phyloP scores from a whole-genome alignment of 495 filamentous ascomycete species.

The Penicillium antarcticum region DNA sequence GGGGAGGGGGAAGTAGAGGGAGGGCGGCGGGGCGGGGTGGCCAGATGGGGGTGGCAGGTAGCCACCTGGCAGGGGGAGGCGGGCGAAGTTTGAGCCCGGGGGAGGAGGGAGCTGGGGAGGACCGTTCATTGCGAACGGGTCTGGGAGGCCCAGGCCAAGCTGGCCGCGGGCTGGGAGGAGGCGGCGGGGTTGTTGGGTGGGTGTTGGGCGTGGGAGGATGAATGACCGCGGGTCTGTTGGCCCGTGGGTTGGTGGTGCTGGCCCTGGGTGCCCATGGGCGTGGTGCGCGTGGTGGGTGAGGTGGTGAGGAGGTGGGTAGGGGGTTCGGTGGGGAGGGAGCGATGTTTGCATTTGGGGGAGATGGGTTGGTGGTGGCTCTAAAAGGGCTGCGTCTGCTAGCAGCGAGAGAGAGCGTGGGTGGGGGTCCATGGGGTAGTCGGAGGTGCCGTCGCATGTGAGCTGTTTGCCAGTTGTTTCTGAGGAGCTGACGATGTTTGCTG shows the following conservation, averaged over 20 bases:
- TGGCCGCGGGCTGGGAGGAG: constrained; percentile 36
- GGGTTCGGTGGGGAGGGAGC: constrained; percentile 1
- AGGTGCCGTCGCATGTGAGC: constrained; percentile 1
- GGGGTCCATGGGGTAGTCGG: not conserved
- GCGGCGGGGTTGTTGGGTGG: constrained; percentile 36
- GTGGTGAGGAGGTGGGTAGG: constrained; percentile 18
- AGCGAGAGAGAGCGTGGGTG: constrained; percentile 25
- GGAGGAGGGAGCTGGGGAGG: constrained; percentile 42
- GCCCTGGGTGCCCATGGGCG: constrained; percentile 11
- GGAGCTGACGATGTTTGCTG: constrained; percentile 6
- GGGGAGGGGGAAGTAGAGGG: constrained; percentile 20
- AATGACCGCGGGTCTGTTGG: constrained; percentile 39
- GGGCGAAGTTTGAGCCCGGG: constrained; percentile 38
- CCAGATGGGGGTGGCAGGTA: constrained; percentile 26
- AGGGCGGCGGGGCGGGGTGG: constrained; percentile 16
- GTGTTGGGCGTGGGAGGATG: constrained; percentile 38
- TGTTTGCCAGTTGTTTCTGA: not conserved
- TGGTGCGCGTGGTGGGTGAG: constrained; percentile 23
- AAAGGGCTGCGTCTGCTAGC: constrained; percentile 35
- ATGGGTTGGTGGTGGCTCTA: constrained; percentile 19
- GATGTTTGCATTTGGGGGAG: constrained; percentile 22
- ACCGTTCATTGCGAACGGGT: constrained; percentile 34
- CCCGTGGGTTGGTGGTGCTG: constrained; percentile 20
- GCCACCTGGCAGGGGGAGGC: constrained; percentile 28
- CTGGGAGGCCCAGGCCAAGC: constrained; percentile 28